These are phyloP conservation scores for Tulasnella sp. DNA, from an alignment of 768 basidiomycete genomes.

Conservation along the genomic window DNA sequence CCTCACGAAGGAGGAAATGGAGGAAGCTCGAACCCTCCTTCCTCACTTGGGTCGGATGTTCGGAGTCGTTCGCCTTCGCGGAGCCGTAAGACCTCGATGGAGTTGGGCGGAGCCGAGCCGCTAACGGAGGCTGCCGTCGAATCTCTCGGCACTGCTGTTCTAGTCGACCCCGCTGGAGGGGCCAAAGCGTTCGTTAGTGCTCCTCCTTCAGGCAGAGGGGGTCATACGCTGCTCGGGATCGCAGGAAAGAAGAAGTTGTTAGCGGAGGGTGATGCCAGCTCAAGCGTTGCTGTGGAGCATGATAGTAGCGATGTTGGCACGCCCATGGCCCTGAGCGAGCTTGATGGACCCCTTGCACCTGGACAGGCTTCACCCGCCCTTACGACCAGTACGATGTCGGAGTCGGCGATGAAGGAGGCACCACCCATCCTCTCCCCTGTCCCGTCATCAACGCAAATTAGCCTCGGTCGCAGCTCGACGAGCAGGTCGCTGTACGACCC, in stretches of 20 bases:
- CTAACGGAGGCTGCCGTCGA: conserved; percentile 18
- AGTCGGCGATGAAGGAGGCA: background rate
- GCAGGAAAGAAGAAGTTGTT: background rate
- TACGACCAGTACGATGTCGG: conserved; percentile 11
- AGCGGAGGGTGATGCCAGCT: conserved; percentile 6
- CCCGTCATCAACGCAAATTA: background rate
- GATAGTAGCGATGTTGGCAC: background rate
- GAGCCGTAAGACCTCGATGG: conserved; percentile 13
- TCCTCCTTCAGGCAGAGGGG: background rate
- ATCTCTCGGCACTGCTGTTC: conserved; percentile 13
- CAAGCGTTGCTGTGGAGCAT: conserved; percentile 13
- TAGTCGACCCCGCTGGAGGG: background rate
- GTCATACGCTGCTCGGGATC: background rate
- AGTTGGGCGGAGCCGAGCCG: background rate
- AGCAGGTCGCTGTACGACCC: background rate
- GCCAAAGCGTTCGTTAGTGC: conserved; percentile 13
- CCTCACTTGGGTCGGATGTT: background rate
- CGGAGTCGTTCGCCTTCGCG: conserved; percentile 5
- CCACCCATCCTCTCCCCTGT: conserved; percentile 12
- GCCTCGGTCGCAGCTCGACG: background rate
- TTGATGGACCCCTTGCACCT: background rate
- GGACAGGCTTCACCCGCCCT: background rate
- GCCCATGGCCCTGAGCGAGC: background rate
- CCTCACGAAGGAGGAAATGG: background rate
- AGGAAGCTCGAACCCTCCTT: background rate